phyloP scores from a whole-genome alignment of 148 eudicot species.

The Salicornia ramosissima region DNA sequence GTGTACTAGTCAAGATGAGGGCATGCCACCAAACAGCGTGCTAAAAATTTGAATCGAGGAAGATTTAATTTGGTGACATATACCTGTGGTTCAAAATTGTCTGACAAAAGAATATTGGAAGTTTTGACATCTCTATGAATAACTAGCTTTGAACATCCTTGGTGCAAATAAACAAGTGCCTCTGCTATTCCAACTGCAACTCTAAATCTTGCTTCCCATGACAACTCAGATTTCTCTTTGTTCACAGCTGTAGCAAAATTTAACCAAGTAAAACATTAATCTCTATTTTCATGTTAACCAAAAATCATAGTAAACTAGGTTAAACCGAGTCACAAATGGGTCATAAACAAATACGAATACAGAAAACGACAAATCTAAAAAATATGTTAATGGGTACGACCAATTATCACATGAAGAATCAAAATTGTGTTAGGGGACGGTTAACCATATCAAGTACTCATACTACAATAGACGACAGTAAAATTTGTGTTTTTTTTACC shows the following conservation, averaged over 20 bases:
- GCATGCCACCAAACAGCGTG: no score
- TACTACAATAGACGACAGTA: no score
- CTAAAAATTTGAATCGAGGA: neutral
- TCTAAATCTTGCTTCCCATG: conserved; percentile 73
- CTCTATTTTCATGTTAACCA: neutral
- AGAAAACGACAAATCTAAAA: no score
- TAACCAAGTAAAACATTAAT: no score
- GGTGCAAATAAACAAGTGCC: conserved; percentile 66
- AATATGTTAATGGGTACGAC: no score
- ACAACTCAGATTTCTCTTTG: conserved; percentile 32
- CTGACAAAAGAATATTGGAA: conserved; percentile 83
- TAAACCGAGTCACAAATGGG: no score
- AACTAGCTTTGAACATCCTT: conserved; percentile 53
- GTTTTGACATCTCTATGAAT: conserved; percentile 95
- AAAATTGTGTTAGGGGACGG: no score
- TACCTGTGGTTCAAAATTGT: conserved; percentile 77
- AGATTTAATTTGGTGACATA: neutral
- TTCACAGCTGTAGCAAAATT: conserved; percentile 32
- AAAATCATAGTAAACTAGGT: neutral
- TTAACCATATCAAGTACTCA: no score
- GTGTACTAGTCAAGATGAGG: no score
- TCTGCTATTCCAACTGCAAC: conserved; percentile 78
- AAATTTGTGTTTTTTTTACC: no score
- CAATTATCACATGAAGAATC: no score
- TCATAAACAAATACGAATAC: no score